Conservation (phyloP, 768 basidiomycete species). For the Gymnopilus dilepis region DNA sequence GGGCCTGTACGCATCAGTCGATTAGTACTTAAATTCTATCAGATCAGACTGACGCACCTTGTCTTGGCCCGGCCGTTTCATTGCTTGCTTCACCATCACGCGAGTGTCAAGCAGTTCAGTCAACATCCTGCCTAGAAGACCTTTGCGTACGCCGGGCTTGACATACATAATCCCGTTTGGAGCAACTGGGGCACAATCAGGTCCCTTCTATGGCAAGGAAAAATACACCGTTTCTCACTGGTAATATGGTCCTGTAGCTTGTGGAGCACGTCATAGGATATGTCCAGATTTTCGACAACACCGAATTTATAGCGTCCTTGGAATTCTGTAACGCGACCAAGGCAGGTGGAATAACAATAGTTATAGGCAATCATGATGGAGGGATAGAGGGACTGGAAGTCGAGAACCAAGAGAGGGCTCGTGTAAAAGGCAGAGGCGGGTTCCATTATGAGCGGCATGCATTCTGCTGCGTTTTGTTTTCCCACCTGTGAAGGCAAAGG, state of each 20-base stretch:
- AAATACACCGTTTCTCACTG: constrained; percentile 48
- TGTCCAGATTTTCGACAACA: constrained; percentile 73
- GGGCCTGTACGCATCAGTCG: constrained; percentile 50
- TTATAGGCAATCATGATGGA: constrained; percentile 99
- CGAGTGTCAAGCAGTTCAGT: constrained; percentile 91
- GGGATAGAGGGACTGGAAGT: constrained; percentile 96
- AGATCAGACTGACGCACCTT: constrained; percentile 55
- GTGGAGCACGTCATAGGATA: constrained; percentile 69
- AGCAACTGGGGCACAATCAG: constrained; percentile 60
- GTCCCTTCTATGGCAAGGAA: neutral
- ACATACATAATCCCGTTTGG: constrained; percentile 97
- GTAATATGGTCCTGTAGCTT: constrained; percentile 78
- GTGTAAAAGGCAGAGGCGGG: constrained; percentile 92
- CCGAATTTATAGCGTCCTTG: constrained; percentile 90
- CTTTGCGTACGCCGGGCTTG: constrained; percentile 82
- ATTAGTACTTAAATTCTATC: neutral
- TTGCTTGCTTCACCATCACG: constrained; percentile 97
- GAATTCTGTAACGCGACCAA: constrained; percentile 88
- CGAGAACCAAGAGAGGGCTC: constrained; percentile 90
- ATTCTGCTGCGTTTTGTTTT: constrained; percentile 94
- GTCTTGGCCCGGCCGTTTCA: constrained; percentile 80
- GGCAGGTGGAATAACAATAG: constrained; percentile 95
- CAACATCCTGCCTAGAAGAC: constrained; percentile 90
- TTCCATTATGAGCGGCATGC: constrained; percentile 95
- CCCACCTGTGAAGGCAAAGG: constrained; percentile 68